phyloP scores from a whole-genome alignment of 345 rosid genomes.

The Pistacia atlantica region DNA sequence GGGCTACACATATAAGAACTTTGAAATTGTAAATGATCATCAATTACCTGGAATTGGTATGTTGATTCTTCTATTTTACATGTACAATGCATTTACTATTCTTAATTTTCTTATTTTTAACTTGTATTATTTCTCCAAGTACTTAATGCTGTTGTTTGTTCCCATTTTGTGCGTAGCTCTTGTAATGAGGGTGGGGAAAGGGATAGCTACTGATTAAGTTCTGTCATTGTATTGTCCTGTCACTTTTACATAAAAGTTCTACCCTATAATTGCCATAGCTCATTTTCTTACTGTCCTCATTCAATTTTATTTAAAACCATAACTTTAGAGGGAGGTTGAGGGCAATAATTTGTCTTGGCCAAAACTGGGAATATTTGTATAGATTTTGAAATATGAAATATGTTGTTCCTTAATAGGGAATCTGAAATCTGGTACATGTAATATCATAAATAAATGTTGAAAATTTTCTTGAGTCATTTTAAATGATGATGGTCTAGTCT shows the following conservation, averaged over 20 bases:
- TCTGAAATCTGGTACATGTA: not conserved
- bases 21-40: slow-evolving; percentile 85
- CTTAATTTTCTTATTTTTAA: slow-evolving; percentile 16
- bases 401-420: not conserved
- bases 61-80: not conserved
- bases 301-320: not conserved
- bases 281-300: not conserved
- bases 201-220: not conserved
- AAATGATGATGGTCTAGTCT: not conserved
- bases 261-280: not conserved
- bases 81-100: not conserved
- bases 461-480: not conserved
- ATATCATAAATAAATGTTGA: not conserved
- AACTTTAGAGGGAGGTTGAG: not conserved
- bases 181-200: not conserved
- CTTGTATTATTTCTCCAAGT: slow-evolving; percentile 5
- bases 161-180: slow-evolving; percentile 6
- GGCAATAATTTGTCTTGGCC: not conserved
- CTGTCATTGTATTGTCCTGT: not conserved
- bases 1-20: slow-evolving; percentile 97
- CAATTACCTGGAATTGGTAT: slow-evolving; percentile 94
- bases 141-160: not conserved
- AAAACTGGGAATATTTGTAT: not conserved
- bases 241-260: not conserved
- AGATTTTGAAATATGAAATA: not conserved